These are phyloP conservation scores for Dendrobium chrysotoxum DNA, from an alignment of 106 monocot genomes.

Conservation along the genomic window DNA sequence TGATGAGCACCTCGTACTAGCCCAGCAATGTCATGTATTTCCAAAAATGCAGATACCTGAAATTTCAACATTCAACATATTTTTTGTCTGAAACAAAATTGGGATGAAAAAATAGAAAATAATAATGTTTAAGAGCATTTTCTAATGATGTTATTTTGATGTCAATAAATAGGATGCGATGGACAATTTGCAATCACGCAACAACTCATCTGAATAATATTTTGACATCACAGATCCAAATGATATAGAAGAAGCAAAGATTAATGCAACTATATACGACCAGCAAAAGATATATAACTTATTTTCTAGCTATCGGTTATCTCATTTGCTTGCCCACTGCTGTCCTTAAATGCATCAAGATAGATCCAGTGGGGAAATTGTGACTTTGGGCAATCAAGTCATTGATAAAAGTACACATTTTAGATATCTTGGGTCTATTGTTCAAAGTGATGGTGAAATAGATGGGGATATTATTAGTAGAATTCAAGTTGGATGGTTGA, in stretches of 20 bases:
- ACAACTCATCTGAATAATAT: not conserved
- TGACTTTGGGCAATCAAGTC: too few relatives aligned
- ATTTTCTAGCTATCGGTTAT: not conserved
- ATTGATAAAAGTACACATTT: too few relatives aligned
- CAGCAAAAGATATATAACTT: not conserved
- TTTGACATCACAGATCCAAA: not conserved
- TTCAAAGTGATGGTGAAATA: too few relatives aligned
- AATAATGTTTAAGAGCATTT: not conserved
- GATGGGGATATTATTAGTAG: too few relatives aligned
- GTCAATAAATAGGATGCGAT: not conserved
- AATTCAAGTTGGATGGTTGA: too few relatives aligned
- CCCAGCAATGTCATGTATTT: slow-evolving; percentile 97
- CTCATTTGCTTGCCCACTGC: not conserved
- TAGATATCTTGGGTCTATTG: too few relatives aligned
- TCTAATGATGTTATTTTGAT: not conserved
- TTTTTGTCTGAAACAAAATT: not conserved
- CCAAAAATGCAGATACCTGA: slow-evolving; percentile 92
- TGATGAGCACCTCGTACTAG: slow-evolving; percentile 92
- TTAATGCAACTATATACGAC: not conserved
- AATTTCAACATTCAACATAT: not conserved
- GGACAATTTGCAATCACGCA: not conserved
- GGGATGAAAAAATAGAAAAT: not conserved
- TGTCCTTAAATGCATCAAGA: not conserved
- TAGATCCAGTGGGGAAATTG: too few relatives aligned
- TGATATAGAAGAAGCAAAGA: not conserved